Evolutionary conservation across 441 rosid species (phyloP).

Genomic region (Viola pubescens): DNA sequence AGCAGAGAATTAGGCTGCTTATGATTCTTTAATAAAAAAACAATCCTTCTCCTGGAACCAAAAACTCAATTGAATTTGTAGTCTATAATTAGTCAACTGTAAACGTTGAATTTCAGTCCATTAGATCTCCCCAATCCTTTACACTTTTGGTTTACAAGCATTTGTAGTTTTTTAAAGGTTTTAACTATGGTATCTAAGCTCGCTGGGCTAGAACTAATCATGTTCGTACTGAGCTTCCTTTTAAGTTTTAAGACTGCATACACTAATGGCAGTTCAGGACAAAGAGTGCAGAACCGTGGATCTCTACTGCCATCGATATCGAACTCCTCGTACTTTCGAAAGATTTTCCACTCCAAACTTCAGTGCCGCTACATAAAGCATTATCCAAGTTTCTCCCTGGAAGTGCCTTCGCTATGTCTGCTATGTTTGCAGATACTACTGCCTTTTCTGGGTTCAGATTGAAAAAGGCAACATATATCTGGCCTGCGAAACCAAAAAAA

Average conservation of each 20-base stretch:
- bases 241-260: too few species aligned
- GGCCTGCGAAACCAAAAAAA: constrained; percentile 32
- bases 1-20: not conserved
- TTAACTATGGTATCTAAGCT: too few species aligned
- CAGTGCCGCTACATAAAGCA: constrained; percentile 40
- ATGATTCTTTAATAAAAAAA: too few species aligned
- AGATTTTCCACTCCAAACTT: constrained; percentile 58
- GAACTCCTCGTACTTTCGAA: constrained; percentile 23
- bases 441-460: constrained; percentile 49
- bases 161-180: too few species aligned
- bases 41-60: too few species aligned
- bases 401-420: constrained; percentile 50
- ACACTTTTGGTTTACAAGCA: too few species aligned
- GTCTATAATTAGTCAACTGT: too few species aligned
- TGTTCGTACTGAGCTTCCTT: too few species aligned
- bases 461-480: constrained; percentile 69
- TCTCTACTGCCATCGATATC: constrained; percentile 39
- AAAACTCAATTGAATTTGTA: too few species aligned
- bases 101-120: too few species aligned
- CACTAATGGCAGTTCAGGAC: constrained; percentile 41
- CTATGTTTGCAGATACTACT: constrained; percentile 41
- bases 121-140: too few species aligned
- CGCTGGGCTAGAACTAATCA: too few species aligned
- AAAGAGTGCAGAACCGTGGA: constrained; percentile 59
- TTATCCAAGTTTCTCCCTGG: constrained; percentile 26